Conservation (phyloP, 2,329 filamentous ascomycete species). For the Cladosporium sp. region DNA sequence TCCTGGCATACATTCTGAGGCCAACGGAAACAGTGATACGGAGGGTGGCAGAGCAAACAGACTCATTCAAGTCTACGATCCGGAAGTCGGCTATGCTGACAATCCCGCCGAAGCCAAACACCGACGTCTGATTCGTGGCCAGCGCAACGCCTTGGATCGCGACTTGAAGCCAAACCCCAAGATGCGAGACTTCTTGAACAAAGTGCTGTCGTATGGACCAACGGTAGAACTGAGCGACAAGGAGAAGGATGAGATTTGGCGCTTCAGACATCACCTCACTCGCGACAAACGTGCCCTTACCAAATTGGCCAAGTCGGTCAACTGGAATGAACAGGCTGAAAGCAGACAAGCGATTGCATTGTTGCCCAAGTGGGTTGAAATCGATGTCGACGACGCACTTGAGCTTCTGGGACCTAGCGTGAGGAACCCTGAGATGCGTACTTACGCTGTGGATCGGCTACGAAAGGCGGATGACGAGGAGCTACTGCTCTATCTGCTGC, state of each 20-base stretch:
- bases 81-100: slow-evolving; percentile 81
- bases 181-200: slow-evolving; percentile 86
- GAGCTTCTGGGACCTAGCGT: slow-evolving; percentile 91
- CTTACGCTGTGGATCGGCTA: slow-evolving; percentile 87
- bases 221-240: slow-evolving; percentile 83
- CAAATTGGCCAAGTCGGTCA: slow-evolving; percentile 96
- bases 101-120: slow-evolving; percentile 97
- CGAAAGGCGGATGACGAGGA: slow-evolving; percentile 92
- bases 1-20: slow-evolving; percentile 75
- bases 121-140: slow-evolving; percentile 82
- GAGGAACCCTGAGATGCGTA: slow-evolving; percentile 79
- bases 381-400: slow-evolving; percentile 93
- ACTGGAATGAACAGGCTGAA: slow-evolving; percentile 84
- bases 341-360: slow-evolving; percentile 85
- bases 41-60: slow-evolving; percentile 52
- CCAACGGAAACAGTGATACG: slow-evolving; percentile 43
- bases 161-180: slow-evolving; percentile 96
- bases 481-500: slow-evolving; percentile 82
- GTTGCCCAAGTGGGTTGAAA: slow-evolving; percentile 88
- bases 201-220: slow-evolving; percentile 86
- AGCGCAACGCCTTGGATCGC: slow-evolving; percentile 86
- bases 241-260: slow-evolving; percentile 96
- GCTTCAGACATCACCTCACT: slow-evolving; percentile 90
- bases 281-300: slow-evolving; percentile 82
- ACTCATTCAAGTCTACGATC: slow-evolving; percentile 84